Conservation (phyloP, 768 basidiomycete species). For the Amanita thiersii region DNA sequence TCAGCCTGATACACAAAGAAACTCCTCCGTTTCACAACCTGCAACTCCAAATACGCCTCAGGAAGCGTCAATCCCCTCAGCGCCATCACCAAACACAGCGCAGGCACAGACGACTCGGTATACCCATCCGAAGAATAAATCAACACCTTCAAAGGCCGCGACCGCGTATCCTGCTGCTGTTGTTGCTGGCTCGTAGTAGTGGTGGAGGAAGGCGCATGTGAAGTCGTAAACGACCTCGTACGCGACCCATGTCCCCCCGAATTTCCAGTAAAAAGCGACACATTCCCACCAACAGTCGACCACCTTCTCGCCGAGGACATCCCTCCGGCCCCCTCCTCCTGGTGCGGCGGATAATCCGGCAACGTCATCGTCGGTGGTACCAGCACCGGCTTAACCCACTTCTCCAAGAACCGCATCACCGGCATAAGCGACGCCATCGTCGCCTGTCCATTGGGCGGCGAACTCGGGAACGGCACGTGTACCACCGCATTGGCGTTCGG, state of each 20-base stretch:
- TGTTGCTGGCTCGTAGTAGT: slow-evolving; percentile 11
- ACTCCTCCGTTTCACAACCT: slow-evolving; percentile 67
- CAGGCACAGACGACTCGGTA: slow-evolving; percentile 87
- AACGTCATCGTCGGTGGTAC: slow-evolving; percentile 14
- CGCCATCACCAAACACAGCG: slow-evolving; percentile 82
- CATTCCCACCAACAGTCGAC: slow-evolving; percentile 28
- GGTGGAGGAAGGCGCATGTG: slow-evolving; percentile 16
- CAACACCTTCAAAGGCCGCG: slow-evolving; percentile 65
- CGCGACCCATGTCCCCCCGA: slow-evolving; percentile 18
- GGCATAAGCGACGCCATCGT: slow-evolving; percentile 55
- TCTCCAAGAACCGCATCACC: slow-evolving; percentile 62
- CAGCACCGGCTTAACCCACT: slow-evolving; percentile 43
- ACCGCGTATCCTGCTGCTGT: slow-evolving; percentile 26
- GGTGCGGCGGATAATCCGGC: background rate
- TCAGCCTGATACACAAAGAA: slow-evolving; percentile 92
- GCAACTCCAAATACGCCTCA: slow-evolving; percentile 89
- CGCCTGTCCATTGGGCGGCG: slow-evolving; percentile 42
- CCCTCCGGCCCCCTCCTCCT: slow-evolving; percentile 10
- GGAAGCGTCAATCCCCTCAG: slow-evolving; percentile 59
- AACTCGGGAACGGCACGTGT: slow-evolving; percentile 70
- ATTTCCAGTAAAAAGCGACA: slow-evolving; percentile 14
- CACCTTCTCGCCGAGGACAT: slow-evolving; percentile 24
- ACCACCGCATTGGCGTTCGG: slow-evolving; percentile 66
- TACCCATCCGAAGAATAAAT: slow-evolving; percentile 84
- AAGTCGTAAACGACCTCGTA: slow-evolving; percentile 25